Evolutionary conservation across 805 yeast species (phyloP), one percentile per base, ranked within the genome.

Genomic region (Saturnispora kantuleensis): DNA sequence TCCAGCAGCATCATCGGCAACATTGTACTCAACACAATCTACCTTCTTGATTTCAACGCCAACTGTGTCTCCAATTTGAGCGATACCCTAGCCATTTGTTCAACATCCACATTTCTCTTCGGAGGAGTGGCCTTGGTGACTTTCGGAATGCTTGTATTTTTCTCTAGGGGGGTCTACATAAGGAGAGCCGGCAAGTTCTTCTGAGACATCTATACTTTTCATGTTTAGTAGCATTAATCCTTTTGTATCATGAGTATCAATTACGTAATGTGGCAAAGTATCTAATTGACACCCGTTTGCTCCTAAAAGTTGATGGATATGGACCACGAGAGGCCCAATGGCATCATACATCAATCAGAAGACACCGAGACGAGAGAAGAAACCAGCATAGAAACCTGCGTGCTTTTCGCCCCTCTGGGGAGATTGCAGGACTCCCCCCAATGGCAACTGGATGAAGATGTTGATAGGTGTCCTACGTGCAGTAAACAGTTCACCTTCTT

Each of bases 371-470:
- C 26, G 26, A 21, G 26, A 21, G 26, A 21, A 21, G 26, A 21
- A 21, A 7, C 18, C 18, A 17, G 18, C 18, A 17, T 6, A 6
- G 26, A 21, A 21, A 5, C 6, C 26, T 5, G 26, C 26, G 5
- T 21, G 26, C 8, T 21, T 21, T 21, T 21, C 8, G 8, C 6
- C 26, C 26, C 26, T 21, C 26, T 21, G 26, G 26, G 26, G 9
- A 6, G 9, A 31, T 16, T n/a, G 31, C 12, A 10, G 11, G 45
- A 37, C 5, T 40, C 35, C 4, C 77, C 84, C 1, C 49, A 53
- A 10, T 86, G 96, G 96, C 88, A 86, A 62, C 71, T 76, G 3
- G 95, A 87, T 58, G 66, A 62, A 5, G 75, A 65, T 1, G 81
- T 65, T 1, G 17, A 50, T 0, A 55, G 54, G 2, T 86, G 96